A percentile compares a stretch with the other conserved stretches of the same genome.
phyloP scores from a whole-genome alignment of 129 eudicot species.

The Tagetes erecta region DNA sequence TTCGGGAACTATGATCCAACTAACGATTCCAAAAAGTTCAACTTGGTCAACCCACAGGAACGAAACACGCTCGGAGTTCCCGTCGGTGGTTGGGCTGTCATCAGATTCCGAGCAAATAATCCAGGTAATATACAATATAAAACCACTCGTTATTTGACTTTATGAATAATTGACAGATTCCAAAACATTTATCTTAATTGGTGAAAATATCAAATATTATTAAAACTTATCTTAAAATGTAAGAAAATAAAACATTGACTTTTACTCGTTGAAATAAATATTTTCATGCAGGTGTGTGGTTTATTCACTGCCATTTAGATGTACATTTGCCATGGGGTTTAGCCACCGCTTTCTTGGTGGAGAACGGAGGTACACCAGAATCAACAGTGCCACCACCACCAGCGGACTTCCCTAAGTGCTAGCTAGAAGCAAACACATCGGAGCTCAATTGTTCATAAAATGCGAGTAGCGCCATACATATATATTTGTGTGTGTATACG shows the following conservation, averaged over 20 bases:
- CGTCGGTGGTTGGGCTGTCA: constrained; percentile 75
- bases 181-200: too few species aligned
- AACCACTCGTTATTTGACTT: too few species aligned
- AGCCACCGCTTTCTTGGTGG: constrained; percentile 60
- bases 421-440: background rate
- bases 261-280: background rate
- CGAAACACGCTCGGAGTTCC: constrained; percentile 78
- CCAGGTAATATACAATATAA: constrained; percentile 47
- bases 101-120: constrained; percentile 76
- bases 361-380: constrained; percentile 66
- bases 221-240: too few species aligned
- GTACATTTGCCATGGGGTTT: constrained; percentile 81
- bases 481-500: background rate
- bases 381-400: constrained; percentile 85
- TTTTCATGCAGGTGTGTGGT: constrained; percentile 55
- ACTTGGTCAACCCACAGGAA: constrained; percentile 58
- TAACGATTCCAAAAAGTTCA: constrained; percentile 42
- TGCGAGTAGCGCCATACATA: background rate
- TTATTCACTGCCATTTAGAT: constrained; percentile 79
- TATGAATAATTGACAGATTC: too few species aligned
- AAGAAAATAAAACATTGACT: background rate
- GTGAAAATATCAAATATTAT: background rate
- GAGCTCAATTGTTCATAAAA: constrained; percentile 15
- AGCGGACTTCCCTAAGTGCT: constrained; percentile 65
- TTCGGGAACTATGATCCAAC: constrained; percentile 62